Conservation (phyloP, 306 rosid species). For the Rosa rugosa region DNA sequence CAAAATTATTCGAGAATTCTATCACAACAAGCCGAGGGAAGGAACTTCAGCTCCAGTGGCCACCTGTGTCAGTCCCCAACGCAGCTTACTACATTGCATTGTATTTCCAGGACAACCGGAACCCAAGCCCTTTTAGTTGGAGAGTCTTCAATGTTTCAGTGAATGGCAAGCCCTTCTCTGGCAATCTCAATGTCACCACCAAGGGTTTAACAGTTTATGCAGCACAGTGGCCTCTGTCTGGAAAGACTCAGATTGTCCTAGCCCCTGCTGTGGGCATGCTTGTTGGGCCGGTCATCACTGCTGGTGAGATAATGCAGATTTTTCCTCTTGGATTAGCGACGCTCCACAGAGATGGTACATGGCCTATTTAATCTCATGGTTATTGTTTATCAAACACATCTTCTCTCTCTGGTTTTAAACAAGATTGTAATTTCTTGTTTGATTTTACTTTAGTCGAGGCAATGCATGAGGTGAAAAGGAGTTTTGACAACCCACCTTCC, state of each 20-base stretch:
- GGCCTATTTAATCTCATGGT: background rate
- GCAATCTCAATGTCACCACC: slow-evolving; percentile 56
- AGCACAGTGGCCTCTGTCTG: slow-evolving; percentile 68
- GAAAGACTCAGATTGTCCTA: slow-evolving; percentile 53
- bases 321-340: slow-evolving; percentile 73
- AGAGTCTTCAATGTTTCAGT: slow-evolving; percentile 62
- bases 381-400: background rate
- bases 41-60: slow-evolving; percentile 67
- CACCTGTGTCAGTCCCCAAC: slow-evolving; percentile 47
- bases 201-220: slow-evolving; percentile 66
- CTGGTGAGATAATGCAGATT: slow-evolving; percentile 69
- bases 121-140: slow-evolving; percentile 68
- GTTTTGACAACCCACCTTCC: slow-evolving; percentile 54
- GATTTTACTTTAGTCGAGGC: slow-evolving; percentile 45
- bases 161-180: slow-evolving; percentile 52
- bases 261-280: slow-evolving; percentile 39
- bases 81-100: slow-evolving; percentile 69
- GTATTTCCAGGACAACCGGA: slow-evolving; percentile 77
- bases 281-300: slow-evolving; percentile 76
- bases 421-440: slow-evolving; percentile 3
- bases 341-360: slow-evolving; percentile 60
- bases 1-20: slow-evolving; percentile 37
- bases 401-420: background rate
- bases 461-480: slow-evolving; percentile 59
- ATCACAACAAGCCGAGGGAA: slow-evolving; percentile 62